Evolutionary conservation across 2,329 filamentous ascomycete species (phyloP).

Genomic region (Ustulina deusta): DNA sequence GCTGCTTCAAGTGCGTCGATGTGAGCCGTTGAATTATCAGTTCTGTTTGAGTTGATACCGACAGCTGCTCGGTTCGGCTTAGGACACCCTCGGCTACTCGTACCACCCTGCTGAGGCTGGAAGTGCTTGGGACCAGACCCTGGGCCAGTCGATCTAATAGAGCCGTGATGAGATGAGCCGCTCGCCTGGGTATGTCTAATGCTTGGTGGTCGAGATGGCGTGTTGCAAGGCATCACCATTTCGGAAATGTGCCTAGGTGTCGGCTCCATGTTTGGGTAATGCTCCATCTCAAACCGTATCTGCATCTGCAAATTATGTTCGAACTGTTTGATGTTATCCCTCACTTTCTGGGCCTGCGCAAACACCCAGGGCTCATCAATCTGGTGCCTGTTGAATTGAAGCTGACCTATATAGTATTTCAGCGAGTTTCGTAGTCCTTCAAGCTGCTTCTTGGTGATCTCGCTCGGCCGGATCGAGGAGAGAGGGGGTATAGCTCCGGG

Average conservation of each 20-base stretch:
- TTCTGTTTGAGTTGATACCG: slow-evolving; percentile 48
- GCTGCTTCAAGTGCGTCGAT: slow-evolving; percentile 44
- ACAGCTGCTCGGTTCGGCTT: slow-evolving; percentile 38
- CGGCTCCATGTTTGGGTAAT: slow-evolving; percentile 39
- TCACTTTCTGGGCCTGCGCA: slow-evolving; percentile 53
- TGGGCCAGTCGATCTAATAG: slow-evolving; percentile 37
- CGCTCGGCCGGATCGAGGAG: slow-evolving; percentile 70
- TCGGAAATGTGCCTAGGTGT: slow-evolving; percentile 32
- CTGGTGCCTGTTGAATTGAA: slow-evolving; percentile 72
- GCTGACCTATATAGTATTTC: slow-evolving; percentile 68
- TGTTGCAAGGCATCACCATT: slow-evolving; percentile 29
- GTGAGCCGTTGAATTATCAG: slow-evolving; percentile 40
- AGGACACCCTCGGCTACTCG: slow-evolving; percentile 25
- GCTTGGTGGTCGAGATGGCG: slow-evolving; percentile 47
- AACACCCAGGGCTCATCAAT: slow-evolving; percentile 60
- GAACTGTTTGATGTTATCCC: slow-evolving; percentile 63
- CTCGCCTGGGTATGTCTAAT: slow-evolving; percentile 43
- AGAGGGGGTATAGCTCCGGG: slow-evolving; percentile 55
- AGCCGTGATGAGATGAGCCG: slow-evolving; percentile 43
- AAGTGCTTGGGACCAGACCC: slow-evolving; percentile 29
- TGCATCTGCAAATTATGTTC: slow-evolving; percentile 61
- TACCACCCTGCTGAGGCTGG: slow-evolving; percentile 40
- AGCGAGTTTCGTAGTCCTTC: slow-evolving; percentile 64
- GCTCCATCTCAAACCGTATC: slow-evolving; percentile 33
- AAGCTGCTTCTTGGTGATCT: slow-evolving; percentile 71